phyloP scores from a whole-genome alignment of 208 protist species.

The Trypanosoma lewisi region DNA sequence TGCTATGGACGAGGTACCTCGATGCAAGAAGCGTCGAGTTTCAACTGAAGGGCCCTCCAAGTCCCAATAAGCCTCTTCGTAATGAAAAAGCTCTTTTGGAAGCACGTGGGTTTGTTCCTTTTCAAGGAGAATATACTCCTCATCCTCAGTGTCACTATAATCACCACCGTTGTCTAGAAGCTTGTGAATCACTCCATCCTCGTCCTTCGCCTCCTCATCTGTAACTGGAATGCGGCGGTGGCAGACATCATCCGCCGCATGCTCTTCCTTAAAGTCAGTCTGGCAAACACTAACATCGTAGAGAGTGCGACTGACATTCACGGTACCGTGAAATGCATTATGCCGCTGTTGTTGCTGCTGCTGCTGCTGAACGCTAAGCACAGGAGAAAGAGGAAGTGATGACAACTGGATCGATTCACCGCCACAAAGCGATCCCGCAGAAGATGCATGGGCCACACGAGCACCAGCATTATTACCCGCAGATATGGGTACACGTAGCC shows the following conservation, averaged over 20 bases:
- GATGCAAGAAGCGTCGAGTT: slow-evolving; percentile 18
- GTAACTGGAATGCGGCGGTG: slow-evolving; percentile 59
- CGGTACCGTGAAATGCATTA: background rate
- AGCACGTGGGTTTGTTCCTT: background rate
- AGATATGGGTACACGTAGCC: background rate
- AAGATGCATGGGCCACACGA: background rate
- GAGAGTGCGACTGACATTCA: background rate
- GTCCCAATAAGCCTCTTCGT: slow-evolving; percentile 23
- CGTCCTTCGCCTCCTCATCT: slow-evolving; percentile 40
- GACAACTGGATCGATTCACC: background rate
- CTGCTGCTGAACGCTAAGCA: background rate
- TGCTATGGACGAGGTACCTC: slow-evolving; percentile 25
- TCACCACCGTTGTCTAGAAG: slow-evolving; percentile 43
- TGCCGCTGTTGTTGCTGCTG: slow-evolving; percentile 1
- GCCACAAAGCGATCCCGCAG: background rate
- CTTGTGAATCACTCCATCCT: slow-evolving; percentile 43
- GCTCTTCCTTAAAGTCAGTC: background rate
- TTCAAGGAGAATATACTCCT: slow-evolving; percentile 3
- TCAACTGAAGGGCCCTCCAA: slow-evolving; percentile 14
- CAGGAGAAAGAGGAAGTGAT: background rate
- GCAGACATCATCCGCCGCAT: slow-evolving; percentile 28
- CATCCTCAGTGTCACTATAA: slow-evolving; percentile 32
- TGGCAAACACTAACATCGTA: background rate
- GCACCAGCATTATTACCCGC: background rate
- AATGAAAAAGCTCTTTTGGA: background rate